phyloP scores from a whole-genome alignment of 805 yeast genomes.

The Saccharomycopsis sp. region DNA sequence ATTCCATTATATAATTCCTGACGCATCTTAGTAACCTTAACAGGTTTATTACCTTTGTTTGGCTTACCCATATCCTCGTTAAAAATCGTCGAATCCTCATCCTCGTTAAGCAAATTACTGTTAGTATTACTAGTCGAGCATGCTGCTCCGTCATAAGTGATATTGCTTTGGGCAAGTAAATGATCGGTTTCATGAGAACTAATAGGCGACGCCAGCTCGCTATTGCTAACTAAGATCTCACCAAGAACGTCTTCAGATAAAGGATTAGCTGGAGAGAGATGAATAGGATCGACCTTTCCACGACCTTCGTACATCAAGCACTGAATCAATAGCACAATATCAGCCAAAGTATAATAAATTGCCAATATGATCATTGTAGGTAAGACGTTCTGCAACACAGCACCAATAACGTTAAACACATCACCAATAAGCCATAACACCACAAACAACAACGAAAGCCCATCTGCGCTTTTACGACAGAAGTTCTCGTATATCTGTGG shows the following conservation, averaged over 20 bases:
- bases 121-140: constrained; percentile 21
- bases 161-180: background rate
- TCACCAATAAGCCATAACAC: constrained; percentile 92
- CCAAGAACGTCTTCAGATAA: constrained; percentile 66
- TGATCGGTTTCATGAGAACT: constrained; percentile 1
- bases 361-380: constrained; percentile 95
- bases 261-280: constrained; percentile 86
- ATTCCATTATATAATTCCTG: constrained; percentile 26
- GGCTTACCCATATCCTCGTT: background rate
- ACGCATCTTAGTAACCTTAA: constrained; percentile 1
- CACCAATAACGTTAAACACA: constrained; percentile 87
- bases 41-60: background rate
- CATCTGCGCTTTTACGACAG: constrained; percentile 78
- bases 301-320: constrained; percentile 68
- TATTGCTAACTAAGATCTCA: constrained; percentile 37
- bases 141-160: background rate
- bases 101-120: constrained; percentile 22
- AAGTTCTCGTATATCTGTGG: constrained; percentile 95
- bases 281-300: constrained; percentile 64
- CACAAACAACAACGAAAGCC: constrained; percentile 79
- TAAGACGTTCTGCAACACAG: constrained; percentile 79
- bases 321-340: constrained; percentile 74
- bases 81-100: constrained; percentile 17
- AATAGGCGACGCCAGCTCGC: constrained; percentile 30
- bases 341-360: constrained; percentile 87